Percentiles rank a stretch among this genome's conserved stretches.
phyloP scores from a whole-genome alignment of 768 basidiomycete species.

The Leccinum uliginosum region DNA sequence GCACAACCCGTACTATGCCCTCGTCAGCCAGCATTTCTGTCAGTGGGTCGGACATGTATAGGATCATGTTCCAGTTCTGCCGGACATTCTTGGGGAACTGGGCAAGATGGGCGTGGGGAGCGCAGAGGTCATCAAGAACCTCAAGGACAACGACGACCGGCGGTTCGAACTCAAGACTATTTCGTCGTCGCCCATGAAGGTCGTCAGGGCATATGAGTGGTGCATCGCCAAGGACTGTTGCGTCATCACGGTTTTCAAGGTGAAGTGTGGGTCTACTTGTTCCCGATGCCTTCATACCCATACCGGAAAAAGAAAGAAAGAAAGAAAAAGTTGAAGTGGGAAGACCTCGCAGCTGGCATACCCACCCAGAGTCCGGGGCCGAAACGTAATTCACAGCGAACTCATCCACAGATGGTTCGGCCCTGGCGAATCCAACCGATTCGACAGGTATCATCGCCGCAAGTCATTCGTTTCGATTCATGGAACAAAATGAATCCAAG shows the following conservation, averaged over 20 bases:
- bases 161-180: conserved; percentile 47
- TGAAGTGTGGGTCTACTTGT: conserved; percentile 26
- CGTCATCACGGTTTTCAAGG: conserved; percentile 78
- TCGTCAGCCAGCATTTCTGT: conserved; percentile 83
- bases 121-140: conserved; percentile 65
- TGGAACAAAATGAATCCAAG: conserved; percentile 4
- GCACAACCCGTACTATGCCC: conserved; percentile 95
- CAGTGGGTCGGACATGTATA: conserved; percentile 74
- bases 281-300: background rate
- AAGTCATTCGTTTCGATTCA: background rate
- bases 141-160: conserved; percentile 37
- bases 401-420: too few species aligned
- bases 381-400: background rate
- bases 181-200: conserved; percentile 49
- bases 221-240: conserved; percentile 85
- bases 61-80: conserved; percentile 90
- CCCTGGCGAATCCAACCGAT: background rate
- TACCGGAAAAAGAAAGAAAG: too few species aligned
- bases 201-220: conserved; percentile 88
- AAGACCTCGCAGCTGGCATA: too few species aligned
- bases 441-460: background rate
- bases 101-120: conserved; percentile 84
- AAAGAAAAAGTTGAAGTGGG: too few species aligned
- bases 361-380: background rate
- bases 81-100: conserved; percentile 90